Evolutionary conservation across 805 yeast genomes (phyloP), one percentile per base, ranked within the genome.

Genomic region (Myxozyma udenii): DNA sequence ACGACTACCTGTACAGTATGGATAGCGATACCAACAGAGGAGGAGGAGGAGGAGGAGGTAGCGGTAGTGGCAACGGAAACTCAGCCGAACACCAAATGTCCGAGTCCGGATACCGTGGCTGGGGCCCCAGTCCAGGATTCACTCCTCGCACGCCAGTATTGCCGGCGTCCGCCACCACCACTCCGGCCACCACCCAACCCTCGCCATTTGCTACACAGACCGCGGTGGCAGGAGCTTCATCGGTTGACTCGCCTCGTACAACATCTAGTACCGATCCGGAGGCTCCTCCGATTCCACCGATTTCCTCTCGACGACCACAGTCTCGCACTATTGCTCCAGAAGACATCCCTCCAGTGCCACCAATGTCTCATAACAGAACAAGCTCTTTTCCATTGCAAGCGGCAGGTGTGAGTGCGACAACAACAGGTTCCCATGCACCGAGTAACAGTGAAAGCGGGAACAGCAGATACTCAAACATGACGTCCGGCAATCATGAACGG

Each of bases 71-170:
- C n/a, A n/a, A n/a, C n/a, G n/a, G n/a, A n/a, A n/a, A n/a, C n/a
- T n/a, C n/a, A n/a, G n/a, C n/a, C n/a, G n/a, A n/a, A n/a, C n/a
- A n/a, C n/a, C n/a, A 45, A 11, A 50, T 53, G 57, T 5, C 48
- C 7, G 48, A 53, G 28, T 39, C 41, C 19, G 57, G 57, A 12
- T 55, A 55, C 39, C 16, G 59, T 19, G 59, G 59, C 1, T 55
- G 59, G 59, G 58, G 58, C 4, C 51, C 59, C 3, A 39, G 39
- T 30, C 40, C 42, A 12, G 18, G 19, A 21, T 14, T 16, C 5
- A 21, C 36, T 9, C 45, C 6, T 19, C n/a, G 22, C 36, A 12
- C 45, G 11, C n/a, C 45, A 16, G 18, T 26, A 6, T 12, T 11
- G 24, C 23, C 24, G 18, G 11, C 16, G n/a, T n/a, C n/a, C 14